phyloP scores from a whole-genome alignment of 495 filamentous ascomycete species.

The Penicillium pulvis region DNA sequence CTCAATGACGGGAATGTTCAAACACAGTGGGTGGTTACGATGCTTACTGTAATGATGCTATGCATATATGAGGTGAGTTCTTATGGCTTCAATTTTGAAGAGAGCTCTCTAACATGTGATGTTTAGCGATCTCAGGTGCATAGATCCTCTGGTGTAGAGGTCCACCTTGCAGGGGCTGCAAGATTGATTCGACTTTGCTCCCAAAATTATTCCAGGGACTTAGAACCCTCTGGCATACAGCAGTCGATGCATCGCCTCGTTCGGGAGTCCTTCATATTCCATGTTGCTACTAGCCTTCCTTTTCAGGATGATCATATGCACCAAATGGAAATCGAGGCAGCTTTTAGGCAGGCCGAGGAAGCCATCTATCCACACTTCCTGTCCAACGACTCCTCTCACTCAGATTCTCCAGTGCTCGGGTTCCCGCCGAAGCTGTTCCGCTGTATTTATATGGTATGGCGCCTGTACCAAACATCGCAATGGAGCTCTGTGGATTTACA shows the following conservation, averaged over 20 bases:
- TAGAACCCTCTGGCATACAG: background rate
- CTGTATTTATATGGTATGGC: constrained; percentile 16
- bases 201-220: background rate
- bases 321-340: constrained; percentile 13
- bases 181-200: constrained; percentile 20
- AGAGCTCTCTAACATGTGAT: constrained; percentile 1
- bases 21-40: constrained; percentile 11
- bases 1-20: constrained; percentile 1
- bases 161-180: constrained; percentile 25
- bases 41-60: constrained; percentile 22
- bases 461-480: constrained; percentile 12
- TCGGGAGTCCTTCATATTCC: constrained; percentile 30
- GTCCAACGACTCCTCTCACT: background rate
- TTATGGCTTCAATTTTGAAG: background rate
- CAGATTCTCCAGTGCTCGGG: constrained; percentile 24
- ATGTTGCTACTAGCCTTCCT: constrained; percentile 28
- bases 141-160: constrained; percentile 15
- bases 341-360: constrained; percentile 22
- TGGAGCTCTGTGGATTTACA: constrained; percentile 3
- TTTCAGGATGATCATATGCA: constrained; percentile 14
- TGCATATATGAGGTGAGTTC: constrained; percentile 28
- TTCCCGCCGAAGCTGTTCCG: constrained; percentile 22
- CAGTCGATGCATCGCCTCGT: constrained; percentile 18
- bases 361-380: constrained; percentile 12
- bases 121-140: constrained; percentile 20